Evolutionary conservation across 2,329 filamentous ascomycete genomes (phyloP).

Genomic region (Talaromyces marneffei): DNA sequence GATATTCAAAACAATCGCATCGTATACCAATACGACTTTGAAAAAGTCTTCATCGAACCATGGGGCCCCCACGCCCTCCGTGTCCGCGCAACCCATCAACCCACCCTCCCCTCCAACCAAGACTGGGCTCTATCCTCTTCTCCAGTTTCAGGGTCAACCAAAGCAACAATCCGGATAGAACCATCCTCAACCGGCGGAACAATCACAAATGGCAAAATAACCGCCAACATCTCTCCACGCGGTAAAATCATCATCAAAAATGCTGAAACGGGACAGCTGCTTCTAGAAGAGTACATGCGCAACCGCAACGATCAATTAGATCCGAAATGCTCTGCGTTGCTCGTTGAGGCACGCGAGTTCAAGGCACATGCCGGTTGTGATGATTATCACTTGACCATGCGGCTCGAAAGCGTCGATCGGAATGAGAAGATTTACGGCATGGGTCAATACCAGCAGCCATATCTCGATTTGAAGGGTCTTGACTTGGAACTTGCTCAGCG

Average conservation of each 20-base stretch:
- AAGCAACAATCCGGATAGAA: constrained; percentile 9
- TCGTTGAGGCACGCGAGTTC: constrained; percentile 55
- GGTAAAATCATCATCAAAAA: constrained; percentile 50
- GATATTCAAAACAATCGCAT: constrained; percentile 27
- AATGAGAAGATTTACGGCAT: constrained; percentile 62
- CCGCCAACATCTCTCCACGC: constrained; percentile 41
- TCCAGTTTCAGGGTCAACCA: constrained; percentile 11
- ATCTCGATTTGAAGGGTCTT: constrained; percentile 56
- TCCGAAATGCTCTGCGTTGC: constrained; percentile 54
- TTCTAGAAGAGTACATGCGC: constrained; percentile 52
- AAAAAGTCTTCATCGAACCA: constrained; percentile 34
- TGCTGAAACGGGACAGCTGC: constrained; percentile 30
- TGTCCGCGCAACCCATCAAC: constrained; percentile 33
- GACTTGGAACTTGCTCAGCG: constrained; percentile 61
- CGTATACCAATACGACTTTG: constrained; percentile 34
- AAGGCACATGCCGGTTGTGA: constrained; percentile 46
- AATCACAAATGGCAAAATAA: constrained; percentile 47
- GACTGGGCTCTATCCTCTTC: constrained; percentile 32
- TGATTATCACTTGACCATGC: constrained; percentile 53
- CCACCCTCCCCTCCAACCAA: constrained; percentile 28
- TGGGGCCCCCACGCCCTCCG: constrained; percentile 37
- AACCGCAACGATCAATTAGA: constrained; percentile 48
- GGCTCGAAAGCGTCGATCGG: constrained; percentile 51
- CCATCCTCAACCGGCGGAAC: constrained; percentile 22
- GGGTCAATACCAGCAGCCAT: constrained; percentile 63